These are phyloP conservation scores for Verticillium longisporum DNA, from an alignment of 2,329 filamentous ascomycete genomes.

Conservation along the genomic window DNA sequence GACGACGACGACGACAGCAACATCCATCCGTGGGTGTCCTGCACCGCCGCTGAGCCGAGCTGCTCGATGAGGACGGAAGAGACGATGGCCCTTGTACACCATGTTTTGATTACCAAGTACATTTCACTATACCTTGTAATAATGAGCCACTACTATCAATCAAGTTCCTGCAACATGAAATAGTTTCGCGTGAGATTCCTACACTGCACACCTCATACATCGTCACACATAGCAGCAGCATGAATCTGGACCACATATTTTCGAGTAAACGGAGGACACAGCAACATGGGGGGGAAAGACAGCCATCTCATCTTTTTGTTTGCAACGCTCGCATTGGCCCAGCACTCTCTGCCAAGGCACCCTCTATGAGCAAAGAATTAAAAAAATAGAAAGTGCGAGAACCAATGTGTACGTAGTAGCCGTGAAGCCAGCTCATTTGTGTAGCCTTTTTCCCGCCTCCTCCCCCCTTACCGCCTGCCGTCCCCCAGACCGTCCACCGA, in stretches of 20 bases:
- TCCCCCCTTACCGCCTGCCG: not conserved
- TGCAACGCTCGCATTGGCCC: not conserved
- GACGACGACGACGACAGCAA: no score
- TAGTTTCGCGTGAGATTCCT: not conserved
- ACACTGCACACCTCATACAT: not conserved
- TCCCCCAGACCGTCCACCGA: not conserved
- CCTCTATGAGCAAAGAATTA: not conserved
- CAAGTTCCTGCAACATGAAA: not conserved
- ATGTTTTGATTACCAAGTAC: not conserved
- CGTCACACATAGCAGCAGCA: not conserved
- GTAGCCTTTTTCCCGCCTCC: not conserved
- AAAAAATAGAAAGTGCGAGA: not conserved
- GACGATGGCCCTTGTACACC: not conserved
- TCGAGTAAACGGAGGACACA: no score
- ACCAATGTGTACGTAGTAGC: constrained; percentile 1
- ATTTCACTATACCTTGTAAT: not conserved
- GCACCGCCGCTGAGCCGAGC: no score
- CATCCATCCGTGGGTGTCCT: no score
- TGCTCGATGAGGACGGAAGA: no score
- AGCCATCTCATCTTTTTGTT: not conserved
- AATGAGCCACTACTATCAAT: not conserved
- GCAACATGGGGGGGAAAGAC: not conserved
- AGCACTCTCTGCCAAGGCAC: not conserved
- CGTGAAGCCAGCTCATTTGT: constrained; percentile 4
- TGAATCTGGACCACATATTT: no score